Evolutionary conservation across 1,139 yeast genomes (phyloP).

Genomic region (Taphrina flavorubra): DNA sequence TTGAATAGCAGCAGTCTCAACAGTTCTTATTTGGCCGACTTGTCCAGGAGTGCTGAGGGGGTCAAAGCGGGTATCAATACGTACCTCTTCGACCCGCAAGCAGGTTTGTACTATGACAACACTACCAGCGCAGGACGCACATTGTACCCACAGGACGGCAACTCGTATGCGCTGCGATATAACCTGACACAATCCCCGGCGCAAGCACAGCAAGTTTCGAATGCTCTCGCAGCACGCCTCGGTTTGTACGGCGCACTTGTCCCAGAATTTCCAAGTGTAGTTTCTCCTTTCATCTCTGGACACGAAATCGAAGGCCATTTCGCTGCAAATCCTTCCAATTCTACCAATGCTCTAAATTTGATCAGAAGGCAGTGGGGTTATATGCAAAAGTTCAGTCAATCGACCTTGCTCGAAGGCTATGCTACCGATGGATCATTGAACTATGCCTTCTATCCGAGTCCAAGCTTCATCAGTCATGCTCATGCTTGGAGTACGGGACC

Average conservation of each 20-base stretch:
- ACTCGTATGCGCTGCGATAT: not conserved
- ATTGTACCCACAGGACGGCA: not conserved
- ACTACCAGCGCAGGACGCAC: not conserved
- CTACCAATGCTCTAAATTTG: not conserved
- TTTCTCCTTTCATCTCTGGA: not conserved
- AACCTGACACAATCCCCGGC: not conserved
- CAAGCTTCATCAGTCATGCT: conserved; percentile 4
- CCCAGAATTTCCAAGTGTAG: not conserved
- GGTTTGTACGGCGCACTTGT: not conserved
- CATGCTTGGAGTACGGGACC: conserved; percentile 6
- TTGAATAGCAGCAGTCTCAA: not conserved
- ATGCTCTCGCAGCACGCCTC: conserved; percentile 4
- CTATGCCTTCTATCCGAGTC: not conserved
- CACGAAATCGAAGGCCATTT: not conserved
- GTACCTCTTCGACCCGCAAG: not conserved
- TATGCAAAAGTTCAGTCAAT: not conserved
- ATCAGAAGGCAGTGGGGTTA: conserved; percentile 1
- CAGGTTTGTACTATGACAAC: not conserved
- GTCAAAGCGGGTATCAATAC: not conserved
- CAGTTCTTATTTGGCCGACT: not conserved
- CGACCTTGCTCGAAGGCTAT: conserved; percentile 4
- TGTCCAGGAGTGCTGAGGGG: not conserved
- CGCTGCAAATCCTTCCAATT: not conserved
- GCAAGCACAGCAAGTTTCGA: not conserved
- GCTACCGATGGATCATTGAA: conserved; percentile 1